Base-by-base conservation (phyloP, 345 rosid species). In the Ceriops decandra region DNA sequence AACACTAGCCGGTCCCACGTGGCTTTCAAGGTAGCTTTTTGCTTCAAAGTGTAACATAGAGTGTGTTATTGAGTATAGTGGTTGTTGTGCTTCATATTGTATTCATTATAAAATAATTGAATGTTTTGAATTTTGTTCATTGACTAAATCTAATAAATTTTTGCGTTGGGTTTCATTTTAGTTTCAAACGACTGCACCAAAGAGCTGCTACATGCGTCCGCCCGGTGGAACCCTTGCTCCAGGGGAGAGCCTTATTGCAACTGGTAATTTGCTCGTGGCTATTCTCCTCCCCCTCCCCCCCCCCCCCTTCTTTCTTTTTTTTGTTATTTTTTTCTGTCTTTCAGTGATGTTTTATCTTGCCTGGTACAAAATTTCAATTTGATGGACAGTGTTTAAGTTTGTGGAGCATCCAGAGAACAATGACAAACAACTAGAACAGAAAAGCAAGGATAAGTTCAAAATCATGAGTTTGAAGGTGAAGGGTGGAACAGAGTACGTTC, bases 1-100 rank as follows among this genome's bases (percentile, higher is more conserved):
- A 93, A 93, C 74, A 86, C 85, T 19, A 90, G 92, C 88, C 85
- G 84, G 78, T 93, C 98, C 53, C 91, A 88, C 78, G 92, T 87
- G 11, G 98, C 97, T 54, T 93, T 91, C 80, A 93, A 93, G 96
- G 98, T 89, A 83, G 31, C 6, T 36, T 7, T 54, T 22, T 20
- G 13, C 24, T 52, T 52, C 57, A n/a, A 22, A 52, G 57, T 22
- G 10, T 52, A 22, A 5, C 24, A 52, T n/a, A 10, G 57, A 6
- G 7, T 9, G 16, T 22, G 30, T 22, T 22, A 11, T 54, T 22
- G 28, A 54, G 17, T 21, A 9, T 54, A 11, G 8, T 54, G 9
- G 10, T n/a, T n/a, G 28, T 54, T 54, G 13, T 54, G 59, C 4
- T 10, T 54, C 59, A 54, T 24, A 54, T 54, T 54, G 59, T 11